Conservation (phyloP, 2,329 filamentous ascomycete species). For the Cladosporium sp. region DNA sequence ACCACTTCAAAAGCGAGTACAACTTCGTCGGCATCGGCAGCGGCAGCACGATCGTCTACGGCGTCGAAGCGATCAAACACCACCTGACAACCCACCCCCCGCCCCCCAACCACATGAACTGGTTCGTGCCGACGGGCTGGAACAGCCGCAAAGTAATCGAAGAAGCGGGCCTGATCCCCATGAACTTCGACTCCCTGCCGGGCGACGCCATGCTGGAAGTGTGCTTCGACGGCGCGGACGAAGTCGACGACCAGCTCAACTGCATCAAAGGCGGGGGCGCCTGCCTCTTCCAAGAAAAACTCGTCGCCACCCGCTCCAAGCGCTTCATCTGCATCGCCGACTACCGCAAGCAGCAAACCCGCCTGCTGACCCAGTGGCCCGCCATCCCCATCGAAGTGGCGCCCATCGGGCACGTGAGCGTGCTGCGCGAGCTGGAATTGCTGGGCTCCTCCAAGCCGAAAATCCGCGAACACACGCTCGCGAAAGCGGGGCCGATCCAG, state of each 20-base stretch:
- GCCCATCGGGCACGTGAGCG: slow-evolving; percentile 73
- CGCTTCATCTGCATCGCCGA: slow-evolving; percentile 50
- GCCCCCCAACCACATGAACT: slow-evolving; percentile 58
- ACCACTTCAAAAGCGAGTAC: slow-evolving; percentile 63
- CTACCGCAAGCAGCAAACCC: slow-evolving; percentile 79
- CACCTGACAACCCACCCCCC: slow-evolving; percentile 43
- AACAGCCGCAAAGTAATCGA: slow-evolving; percentile 86
- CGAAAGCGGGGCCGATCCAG: slow-evolving; percentile 77
- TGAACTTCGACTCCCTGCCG: slow-evolving; percentile 73
- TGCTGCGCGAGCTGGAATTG: slow-evolving; percentile 65
- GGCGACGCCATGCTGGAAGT: slow-evolving; percentile 68
- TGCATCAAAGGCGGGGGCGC: slow-evolving; percentile 97
- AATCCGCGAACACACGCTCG: slow-evolving; percentile 67
- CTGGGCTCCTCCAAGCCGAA: slow-evolving; percentile 70
- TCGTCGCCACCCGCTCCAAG: slow-evolving; percentile 59
- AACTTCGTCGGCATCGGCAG: slow-evolving; percentile 74
- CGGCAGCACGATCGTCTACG: slow-evolving; percentile 77
- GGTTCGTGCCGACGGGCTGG: slow-evolving; percentile 88
- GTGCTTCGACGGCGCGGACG: slow-evolving; percentile 93
- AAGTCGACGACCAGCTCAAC: slow-evolving; percentile 91
- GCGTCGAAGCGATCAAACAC: slow-evolving; percentile 72
- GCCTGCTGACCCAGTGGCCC: slow-evolving; percentile 74
- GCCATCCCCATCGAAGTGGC: slow-evolving; percentile 90
- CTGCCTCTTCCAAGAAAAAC: slow-evolving; percentile 97
- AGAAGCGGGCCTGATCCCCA: slow-evolving; percentile 68